Conservation (phyloP, 2,329 filamentous ascomycete genomes). For the Epichloe baconii region DNA sequence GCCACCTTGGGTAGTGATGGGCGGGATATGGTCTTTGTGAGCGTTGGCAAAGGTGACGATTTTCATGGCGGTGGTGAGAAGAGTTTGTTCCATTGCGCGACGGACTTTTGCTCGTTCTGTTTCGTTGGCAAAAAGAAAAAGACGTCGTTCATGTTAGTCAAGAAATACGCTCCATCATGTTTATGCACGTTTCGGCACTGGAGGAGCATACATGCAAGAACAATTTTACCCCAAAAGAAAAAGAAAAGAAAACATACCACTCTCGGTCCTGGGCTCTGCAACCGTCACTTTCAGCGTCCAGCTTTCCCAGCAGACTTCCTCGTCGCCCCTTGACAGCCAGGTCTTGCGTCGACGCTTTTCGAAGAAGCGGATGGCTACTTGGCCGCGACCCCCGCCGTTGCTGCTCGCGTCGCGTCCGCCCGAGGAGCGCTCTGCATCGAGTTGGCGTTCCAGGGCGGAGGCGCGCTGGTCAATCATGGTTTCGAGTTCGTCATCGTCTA, state of each 20-base stretch:
- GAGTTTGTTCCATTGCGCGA: conserved; percentile 78
- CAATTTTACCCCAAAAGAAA: neutral
- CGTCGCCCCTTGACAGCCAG: conserved; percentile 68
- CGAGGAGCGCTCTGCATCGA: conserved; percentile 44
- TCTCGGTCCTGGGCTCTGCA: conserved; percentile 77
- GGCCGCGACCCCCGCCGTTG: conserved; percentile 32
- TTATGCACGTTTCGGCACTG: too few species aligned
- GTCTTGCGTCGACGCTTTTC: conserved; percentile 79
- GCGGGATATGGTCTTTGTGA: conserved; percentile 92
- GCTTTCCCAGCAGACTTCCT: conserved; percentile 93
- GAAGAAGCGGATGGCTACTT: conserved; percentile 83
- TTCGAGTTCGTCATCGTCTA: conserved; percentile 82
- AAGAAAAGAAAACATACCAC: conserved; percentile 41
- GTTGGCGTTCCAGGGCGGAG: conserved; percentile 63
- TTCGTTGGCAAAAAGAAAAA: neutral
- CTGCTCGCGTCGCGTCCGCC: conserved; percentile 2
- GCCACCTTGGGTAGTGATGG: conserved; percentile 83
- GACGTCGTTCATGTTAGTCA: neutral
- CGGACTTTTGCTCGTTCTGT: conserved; percentile 78
- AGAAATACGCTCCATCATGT: too few species aligned
- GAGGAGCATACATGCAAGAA: too few species aligned
- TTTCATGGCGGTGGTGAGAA: conserved; percentile 78
- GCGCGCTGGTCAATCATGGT: conserved; percentile 86
- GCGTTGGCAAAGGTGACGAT: conserved; percentile 77
- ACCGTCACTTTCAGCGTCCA: conserved; percentile 94